Evolutionary conservation across 345 rosid genomes (phyloP).

Genomic region (Acer campestre): DNA sequence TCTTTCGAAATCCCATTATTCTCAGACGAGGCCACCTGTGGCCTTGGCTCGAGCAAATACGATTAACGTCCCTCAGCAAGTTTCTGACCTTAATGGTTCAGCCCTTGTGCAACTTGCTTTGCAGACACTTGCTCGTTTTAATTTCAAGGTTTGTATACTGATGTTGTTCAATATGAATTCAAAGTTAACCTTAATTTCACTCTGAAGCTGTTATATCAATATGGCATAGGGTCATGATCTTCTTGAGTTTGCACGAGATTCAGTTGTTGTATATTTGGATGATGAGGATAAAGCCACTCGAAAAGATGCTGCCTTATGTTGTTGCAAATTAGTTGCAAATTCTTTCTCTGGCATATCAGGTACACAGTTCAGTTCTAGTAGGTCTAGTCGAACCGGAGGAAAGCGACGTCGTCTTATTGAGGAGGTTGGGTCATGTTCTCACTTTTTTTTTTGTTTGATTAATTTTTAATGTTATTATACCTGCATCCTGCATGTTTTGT

Average conservation of each 20-base stretch:
- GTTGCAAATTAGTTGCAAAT: constrained; percentile 85
- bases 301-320: constrained; percentile 94
- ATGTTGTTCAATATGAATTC: constrained; percentile 12
- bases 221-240: constrained; percentile 70
- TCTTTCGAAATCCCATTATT: constrained; percentile 75
- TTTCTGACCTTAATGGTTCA: constrained; percentile 66
- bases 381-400: constrained; percentile 78
- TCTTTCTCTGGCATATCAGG: constrained; percentile 56
- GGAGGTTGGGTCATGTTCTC: constrained; percentile 55
- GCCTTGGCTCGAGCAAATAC: constrained; percentile 58
- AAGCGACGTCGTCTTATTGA: constrained; percentile 83
- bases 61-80: constrained; percentile 54
- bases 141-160: constrained; percentile 68
- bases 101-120: constrained; percentile 92
- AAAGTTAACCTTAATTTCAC: constrained; percentile 7
- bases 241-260: constrained; percentile 92
- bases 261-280: constrained; percentile 84
- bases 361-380: constrained; percentile 65
- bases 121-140: constrained; percentile 92
- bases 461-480: constrained; percentile 7
- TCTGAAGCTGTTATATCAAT: constrained; percentile 27
- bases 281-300: constrained; percentile 89
- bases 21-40: constrained; percentile 67
- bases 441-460: neutral
- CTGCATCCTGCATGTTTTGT: neutral